A percentile compares a stretch with the other conserved stretches of the same genome.
Conservation (phyloP, 306 rosid genomes). For the Cucumis hystrix region DNA sequence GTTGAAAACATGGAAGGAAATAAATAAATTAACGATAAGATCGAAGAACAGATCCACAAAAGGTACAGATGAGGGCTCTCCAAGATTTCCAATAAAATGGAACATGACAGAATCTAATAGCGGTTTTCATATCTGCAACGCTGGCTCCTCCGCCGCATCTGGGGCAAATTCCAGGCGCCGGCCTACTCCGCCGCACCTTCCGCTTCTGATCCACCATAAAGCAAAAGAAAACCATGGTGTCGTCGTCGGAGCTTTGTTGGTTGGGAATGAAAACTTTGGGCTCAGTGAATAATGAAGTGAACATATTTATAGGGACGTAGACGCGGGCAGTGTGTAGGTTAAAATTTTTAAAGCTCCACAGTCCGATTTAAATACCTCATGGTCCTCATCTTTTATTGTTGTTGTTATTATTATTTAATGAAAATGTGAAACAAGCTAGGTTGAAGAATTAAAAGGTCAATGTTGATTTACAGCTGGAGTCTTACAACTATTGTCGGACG, state of each 20-base stretch:
- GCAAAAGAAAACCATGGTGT: conserved; percentile 62
- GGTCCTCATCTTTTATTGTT: no score
- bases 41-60: no score
- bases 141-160: no score
- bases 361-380: neutral
- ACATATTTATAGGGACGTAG: neutral
- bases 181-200: neutral
- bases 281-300: neutral
- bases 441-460: neutral
- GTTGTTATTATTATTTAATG: no score
- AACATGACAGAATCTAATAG: no score
- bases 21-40: conserved; percentile 24
- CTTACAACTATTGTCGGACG: neutral
- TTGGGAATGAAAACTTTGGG: neutral
- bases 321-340: neutral
- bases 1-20: neutral
- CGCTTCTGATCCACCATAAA: conserved; percentile 60
- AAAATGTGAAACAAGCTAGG: neutral
- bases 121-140: no score
- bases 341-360: neutral
- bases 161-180: no score
- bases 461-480: neutral
- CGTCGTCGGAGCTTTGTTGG: neutral
- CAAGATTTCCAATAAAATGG: no score
- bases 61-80: no score